A percentile compares a stretch with the other conserved stretches of the same genome.
Conservation (phyloP, 306 rosid species). For the Medicago ruthenica region DNA sequence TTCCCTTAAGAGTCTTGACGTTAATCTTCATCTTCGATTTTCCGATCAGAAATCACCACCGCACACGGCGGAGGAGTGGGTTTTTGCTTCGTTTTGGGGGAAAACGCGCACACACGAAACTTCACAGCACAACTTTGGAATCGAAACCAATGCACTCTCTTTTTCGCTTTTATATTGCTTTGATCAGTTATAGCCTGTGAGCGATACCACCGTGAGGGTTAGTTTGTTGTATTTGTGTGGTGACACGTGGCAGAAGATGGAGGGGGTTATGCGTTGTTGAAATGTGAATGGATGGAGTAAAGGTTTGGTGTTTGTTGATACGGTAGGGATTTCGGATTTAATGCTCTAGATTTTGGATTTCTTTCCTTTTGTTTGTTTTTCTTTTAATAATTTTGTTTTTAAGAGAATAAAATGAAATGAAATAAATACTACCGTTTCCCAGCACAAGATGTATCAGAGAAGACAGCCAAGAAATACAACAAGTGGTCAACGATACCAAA, state of each 20-base stretch:
- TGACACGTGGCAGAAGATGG: not conserved
- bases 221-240: rapidly evolving
- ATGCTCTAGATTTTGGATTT: not conserved
- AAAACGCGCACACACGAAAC: slow-evolving; percentile 11
- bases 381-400: no score
- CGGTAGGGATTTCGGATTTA: not conserved
- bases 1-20: slow-evolving; percentile 76
- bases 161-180: not conserved
- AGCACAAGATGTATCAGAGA: no score
- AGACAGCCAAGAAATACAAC: no score
- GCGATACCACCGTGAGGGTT: not conserved
- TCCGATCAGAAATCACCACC: slow-evolving; percentile 40
- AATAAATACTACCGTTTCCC: no score
- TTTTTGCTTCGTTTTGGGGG: slow-evolving; percentile 37
- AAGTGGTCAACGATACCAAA: no score
- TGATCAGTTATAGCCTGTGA: not conserved
- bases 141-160: not conserved
- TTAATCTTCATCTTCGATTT: slow-evolving; percentile 64
- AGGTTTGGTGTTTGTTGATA: not conserved
- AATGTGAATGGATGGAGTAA: not conserved
- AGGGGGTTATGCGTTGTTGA: not conserved
- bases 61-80: slow-evolving; percentile 34
- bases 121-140: slow-evolving; percentile 19
- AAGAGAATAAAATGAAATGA: no score
- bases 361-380: not conserved